phyloP scores from a whole-genome alignment of 495 filamentous ascomycete species.

The Neurospora hispaniola region DNA sequence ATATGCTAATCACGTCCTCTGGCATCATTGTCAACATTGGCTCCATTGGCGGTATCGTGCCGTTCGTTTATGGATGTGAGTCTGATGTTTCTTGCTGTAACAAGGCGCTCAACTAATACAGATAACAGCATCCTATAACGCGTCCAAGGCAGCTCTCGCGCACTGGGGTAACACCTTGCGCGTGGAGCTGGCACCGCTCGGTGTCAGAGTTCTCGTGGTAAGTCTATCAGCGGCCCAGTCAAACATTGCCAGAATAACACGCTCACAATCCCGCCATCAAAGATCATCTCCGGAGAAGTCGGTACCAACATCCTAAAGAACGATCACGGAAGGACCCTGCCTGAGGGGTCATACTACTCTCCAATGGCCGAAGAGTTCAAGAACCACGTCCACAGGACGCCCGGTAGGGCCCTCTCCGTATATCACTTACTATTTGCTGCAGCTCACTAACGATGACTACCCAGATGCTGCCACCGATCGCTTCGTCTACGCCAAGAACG shows the following conservation, averaged over 20 bases:
- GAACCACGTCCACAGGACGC: not conserved
- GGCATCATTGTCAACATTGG: not conserved
- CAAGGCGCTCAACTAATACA: not conserved
- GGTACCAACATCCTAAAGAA: not conserved
- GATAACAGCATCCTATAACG: not conserved
- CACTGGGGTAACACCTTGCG: not conserved
- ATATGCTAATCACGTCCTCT: not conserved
- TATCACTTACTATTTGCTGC: not conserved
- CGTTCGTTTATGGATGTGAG: not conserved
- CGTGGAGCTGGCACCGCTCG: not conserved
- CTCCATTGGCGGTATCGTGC: not conserved
- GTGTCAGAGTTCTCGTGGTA: not conserved
- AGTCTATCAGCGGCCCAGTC: accelerated
- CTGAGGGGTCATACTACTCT: not conserved
- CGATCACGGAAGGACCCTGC: not conserved
- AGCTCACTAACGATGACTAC: not conserved
- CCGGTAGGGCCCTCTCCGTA: not conserved
- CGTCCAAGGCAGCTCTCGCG: not conserved
- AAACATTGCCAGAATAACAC: accelerated
- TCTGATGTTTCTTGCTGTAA: not conserved
- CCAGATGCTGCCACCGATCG: not conserved
- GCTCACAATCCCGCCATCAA: not conserved
- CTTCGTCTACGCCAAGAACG: not conserved
- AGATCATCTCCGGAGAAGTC: not conserved
- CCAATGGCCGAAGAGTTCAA: not conserved